Percentiles rank a stretch among this genome's conserved stretches.
Conservation (phyloP, 2,329 filamentous ascomycete species). For the Pyrenophora teres region DNA sequence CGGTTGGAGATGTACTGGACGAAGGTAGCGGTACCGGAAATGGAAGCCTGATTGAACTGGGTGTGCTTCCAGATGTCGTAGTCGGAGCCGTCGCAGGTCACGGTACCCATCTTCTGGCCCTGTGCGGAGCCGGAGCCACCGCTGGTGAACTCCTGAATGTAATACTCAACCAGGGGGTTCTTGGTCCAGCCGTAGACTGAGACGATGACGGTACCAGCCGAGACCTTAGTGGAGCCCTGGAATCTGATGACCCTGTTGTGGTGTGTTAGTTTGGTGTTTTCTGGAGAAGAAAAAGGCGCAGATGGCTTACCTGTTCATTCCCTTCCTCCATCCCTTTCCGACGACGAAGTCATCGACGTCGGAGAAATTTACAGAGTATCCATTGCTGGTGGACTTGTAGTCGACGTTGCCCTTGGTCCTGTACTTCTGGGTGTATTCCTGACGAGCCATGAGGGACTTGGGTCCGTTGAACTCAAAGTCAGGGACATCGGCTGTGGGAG, state of each 20-base stretch:
- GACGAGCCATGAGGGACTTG: conserved; percentile 26
- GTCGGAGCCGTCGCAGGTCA: conserved; percentile 36
- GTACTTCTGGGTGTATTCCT: conserved; percentile 45
- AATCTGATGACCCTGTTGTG: conserved; percentile 35
- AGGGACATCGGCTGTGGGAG: conserved; percentile 30
- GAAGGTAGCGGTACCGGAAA: conserved; percentile 56
- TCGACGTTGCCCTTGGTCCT: conserved; percentile 39
- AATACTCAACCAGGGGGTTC: conserved; percentile 57
- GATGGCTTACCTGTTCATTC: conserved; percentile 27
- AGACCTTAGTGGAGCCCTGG: conserved; percentile 29
- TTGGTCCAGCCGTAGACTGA: conserved; percentile 61
- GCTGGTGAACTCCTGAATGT: conserved; percentile 54
- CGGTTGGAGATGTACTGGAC: conserved; percentile 55
- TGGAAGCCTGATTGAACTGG: conserved; percentile 52
- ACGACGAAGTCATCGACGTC: conserved; percentile 40
- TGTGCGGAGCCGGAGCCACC: conserved; percentile 47
- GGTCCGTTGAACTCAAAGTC: conserved; percentile 34
- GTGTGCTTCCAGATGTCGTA: conserved; percentile 41
- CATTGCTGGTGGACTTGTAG: conserved; percentile 33
- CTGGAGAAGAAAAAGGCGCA: background rate
- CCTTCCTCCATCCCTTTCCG: conserved; percentile 41
- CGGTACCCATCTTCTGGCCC: conserved; percentile 32
- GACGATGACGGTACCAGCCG: conserved; percentile 34
- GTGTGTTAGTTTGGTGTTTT: background rate
- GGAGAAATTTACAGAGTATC: conserved; percentile 37